phyloP scores from a whole-genome alignment of 805 yeast species.

The Candida cerambycidarum region DNA sequence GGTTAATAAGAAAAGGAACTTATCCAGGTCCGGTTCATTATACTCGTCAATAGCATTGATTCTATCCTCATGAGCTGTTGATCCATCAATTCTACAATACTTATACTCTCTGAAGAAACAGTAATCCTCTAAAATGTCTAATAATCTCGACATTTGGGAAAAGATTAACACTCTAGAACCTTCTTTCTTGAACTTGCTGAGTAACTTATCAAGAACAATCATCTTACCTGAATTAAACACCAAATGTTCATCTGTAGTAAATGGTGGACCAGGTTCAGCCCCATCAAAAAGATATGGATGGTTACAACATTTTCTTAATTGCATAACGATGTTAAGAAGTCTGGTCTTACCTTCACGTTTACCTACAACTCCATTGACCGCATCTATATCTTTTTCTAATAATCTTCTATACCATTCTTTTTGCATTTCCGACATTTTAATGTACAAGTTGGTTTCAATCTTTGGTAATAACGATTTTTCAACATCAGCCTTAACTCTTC shows the following conservation, averaged over 20 bases:
- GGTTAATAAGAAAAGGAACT: conserved; percentile 81
- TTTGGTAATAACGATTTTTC: conserved; percentile 89
- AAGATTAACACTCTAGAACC: conserved; percentile 92
- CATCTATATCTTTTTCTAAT: conserved; percentile 90
- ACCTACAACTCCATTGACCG: conserved; percentile 94
- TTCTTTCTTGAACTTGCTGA: conserved; percentile 64
- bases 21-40: conserved; percentile 76
- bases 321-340: conserved; percentile 92
- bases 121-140: conserved; percentile 91
- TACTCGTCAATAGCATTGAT: conserved; percentile 90
- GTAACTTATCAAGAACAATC: conserved; percentile 80
- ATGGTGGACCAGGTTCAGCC: conserved; percentile 99
- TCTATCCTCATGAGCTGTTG: conserved; percentile 90
- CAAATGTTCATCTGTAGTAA: conserved; percentile 91
- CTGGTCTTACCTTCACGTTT: conserved; percentile 92
- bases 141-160: conserved; percentile 88
- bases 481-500: conserved; percentile 91
- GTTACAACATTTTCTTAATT: conserved; percentile 91
- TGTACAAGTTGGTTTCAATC: conserved; percentile 83
- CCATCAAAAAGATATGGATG: conserved; percentile 97
- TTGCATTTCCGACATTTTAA: conserved; percentile 97
- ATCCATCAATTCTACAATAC: conserved; percentile 92
- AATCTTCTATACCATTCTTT: conserved; percentile 85
- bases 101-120: conserved; percentile 80
- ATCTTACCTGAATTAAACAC: conserved; percentile 89